phyloP scores from a whole-genome alignment of 2,329 filamentous ascomycete genomes.

The Intubia oerlemansii region DNA sequence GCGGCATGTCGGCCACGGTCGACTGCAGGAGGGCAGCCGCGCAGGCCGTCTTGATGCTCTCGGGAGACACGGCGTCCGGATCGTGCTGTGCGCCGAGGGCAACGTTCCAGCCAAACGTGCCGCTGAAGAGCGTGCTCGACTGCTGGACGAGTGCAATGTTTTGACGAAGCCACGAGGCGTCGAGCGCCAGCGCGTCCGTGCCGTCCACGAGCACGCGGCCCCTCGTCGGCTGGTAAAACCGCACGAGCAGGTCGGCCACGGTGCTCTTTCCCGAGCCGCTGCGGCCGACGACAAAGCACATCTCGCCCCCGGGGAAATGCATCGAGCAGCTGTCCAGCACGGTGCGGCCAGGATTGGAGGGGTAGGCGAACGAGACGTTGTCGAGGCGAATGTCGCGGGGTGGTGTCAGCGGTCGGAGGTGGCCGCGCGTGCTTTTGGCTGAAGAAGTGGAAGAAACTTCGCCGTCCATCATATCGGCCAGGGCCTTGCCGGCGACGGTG shows the following conservation, averaged over 20 bases:
- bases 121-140: conserved; percentile 59
- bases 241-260: conserved; percentile 55
- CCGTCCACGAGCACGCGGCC: conserved; percentile 54
- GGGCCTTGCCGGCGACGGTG: conserved; percentile 44
- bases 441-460: too few species aligned
- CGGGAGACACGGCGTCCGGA: neutral
- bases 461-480: conserved; percentile 14
- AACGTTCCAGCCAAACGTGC: conserved; percentile 60
- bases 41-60: conserved; percentile 36
- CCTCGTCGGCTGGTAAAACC: conserved; percentile 46
- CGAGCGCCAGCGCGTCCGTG: conserved; percentile 34
- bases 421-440: too few species aligned
- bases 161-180: conserved; percentile 50
- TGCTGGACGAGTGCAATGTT: conserved; percentile 74
- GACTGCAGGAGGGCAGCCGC: conserved; percentile 47
- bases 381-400: conserved; percentile 47
- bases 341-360: conserved; percentile 37
- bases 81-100: conserved; percentile 23
- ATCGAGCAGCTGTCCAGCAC: conserved; percentile 43
- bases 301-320: conserved; percentile 48
- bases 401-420: conserved; percentile 19
- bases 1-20: conserved; percentile 42
- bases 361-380: conserved; percentile 63
- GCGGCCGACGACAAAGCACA: conserved; percentile 62
- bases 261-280: conserved; percentile 93